Base-by-base conservation (phyloP, 495 filamentous ascomycete species). In the Penicillium atrosanguineum region DNA sequence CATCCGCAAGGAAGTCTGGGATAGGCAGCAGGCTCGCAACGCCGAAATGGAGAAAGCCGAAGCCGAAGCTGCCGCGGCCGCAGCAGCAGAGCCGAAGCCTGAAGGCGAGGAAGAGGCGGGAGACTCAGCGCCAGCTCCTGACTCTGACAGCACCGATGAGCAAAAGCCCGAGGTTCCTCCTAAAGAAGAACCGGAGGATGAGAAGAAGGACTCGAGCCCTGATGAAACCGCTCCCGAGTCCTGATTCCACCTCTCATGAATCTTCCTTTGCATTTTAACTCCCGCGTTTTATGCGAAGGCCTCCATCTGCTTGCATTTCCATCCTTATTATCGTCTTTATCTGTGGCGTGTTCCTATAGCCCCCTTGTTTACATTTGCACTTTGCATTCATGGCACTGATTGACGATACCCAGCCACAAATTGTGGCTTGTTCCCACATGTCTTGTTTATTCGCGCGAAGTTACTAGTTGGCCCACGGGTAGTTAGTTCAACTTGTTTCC, bases 1-100 rank as follows among this genome's bases (percentile, higher is more conserved):
- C 64, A 89, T 90, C 44, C 77, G 93, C 52, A 84, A 83, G 61
- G 92, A 96, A 64, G 86, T 92, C 9, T 95, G 87, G 86, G 89
- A 91, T 58, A 71, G 82, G 45, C 79, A 86, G 71, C 77, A 78
- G 59, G 76, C 74, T 43, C 69, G 75, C 45, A 71, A 73, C 45
- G 75, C 73, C 3, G 75, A 72, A 46, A 71, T 75, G 56, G 75
- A 74, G 46, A 60, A 57, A 16, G 55, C 48, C 6, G 63, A 68
- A 38, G 65, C 62, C 1, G 64, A 68, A 48, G 59, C 56, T 11
- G 59, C 59, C 5, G 62, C 62, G 0, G 65, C 60, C 3, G 47
- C 60, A 1, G 50, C 44, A 25, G 25, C 47, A 4, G 52, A 59
- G 28, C 26, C 53, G 36, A 60, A 63, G 16, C 6, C 48, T 15